phyloP scores from a whole-genome alignment of 139 green algal species.

The Chlamydomonas urium region DNA sequence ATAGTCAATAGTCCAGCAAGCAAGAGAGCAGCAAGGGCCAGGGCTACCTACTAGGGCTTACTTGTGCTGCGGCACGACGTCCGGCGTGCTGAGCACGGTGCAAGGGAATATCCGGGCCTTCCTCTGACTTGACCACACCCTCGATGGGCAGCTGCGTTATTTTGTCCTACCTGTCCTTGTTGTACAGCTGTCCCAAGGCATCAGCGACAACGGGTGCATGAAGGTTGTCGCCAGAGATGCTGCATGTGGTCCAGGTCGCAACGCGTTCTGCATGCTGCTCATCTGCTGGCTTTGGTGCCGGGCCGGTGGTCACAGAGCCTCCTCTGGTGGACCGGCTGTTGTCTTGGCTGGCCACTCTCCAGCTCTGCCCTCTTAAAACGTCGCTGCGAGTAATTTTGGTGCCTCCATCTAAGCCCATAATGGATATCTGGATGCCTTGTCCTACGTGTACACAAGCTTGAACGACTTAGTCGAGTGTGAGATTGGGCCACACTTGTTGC shows the following conservation, averaged over 20 bases:
- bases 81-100: no score
- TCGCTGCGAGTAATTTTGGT: slow-evolving; percentile 43
- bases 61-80: no score
- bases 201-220: slow-evolving; percentile 31
- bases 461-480: no score
- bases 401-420: slow-evolving; percentile 48
- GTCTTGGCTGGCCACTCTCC: slow-evolving; percentile 30
- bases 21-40: no score
- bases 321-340: slow-evolving; percentile 34
- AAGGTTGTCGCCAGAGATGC: slow-evolving; percentile 27
- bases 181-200: slow-evolving; percentile 45
- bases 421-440: no score
- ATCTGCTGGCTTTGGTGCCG: not conserved
- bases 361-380: slow-evolving; percentile 38
- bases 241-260: slow-evolving; percentile 38
- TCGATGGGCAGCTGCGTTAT: no score
- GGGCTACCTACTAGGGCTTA: no score
- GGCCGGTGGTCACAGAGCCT: slow-evolving; percentile 15
- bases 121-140: no score
- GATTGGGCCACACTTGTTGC: no score
- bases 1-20: no score
- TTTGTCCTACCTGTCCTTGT: slow-evolving; percentile 39
- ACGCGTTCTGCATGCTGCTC: not conserved
- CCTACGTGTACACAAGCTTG: no score
- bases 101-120: no score